These are phyloP conservation scores for Brettanomyces sp. DNA, from an alignment of 805 yeast species.

Conservation along the genomic window DNA sequence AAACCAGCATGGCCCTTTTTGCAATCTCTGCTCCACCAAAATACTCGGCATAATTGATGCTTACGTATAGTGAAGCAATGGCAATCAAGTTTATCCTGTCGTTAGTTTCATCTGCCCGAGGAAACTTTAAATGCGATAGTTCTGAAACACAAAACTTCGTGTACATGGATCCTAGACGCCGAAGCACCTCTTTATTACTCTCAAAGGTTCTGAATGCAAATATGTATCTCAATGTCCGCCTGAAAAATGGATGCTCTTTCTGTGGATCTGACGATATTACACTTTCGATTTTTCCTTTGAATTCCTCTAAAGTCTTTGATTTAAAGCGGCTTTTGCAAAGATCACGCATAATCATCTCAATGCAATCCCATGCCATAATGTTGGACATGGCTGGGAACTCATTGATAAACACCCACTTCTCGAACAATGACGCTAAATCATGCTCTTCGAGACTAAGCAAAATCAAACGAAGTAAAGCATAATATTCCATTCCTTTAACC, in stretches of 20 bases:
- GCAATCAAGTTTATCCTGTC: conserved; percentile 24
- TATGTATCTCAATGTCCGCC: conserved; percentile 8
- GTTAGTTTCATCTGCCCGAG: conserved; percentile 32
- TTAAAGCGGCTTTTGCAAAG: background rate
- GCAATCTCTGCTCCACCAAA: conserved; percentile 19
- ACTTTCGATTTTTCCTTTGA: conserved; percentile 1
- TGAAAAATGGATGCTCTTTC: conserved; percentile 1
- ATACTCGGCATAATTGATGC: conserved; percentile 5
- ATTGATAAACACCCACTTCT: conserved; percentile 1
- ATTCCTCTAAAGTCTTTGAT: conserved; percentile 4
- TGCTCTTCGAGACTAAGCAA: background rate
- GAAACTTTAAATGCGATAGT: conserved; percentile 28
- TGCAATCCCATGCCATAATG: conserved; percentile 15
- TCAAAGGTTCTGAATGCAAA: conserved; percentile 11
- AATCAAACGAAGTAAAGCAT: background rate
- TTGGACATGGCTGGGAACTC: conserved; percentile 16
- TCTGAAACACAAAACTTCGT: conserved; percentile 7
- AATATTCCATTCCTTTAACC: background rate
- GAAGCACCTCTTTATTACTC: background rate
- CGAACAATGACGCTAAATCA: background rate
- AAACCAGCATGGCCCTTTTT: conserved; percentile 28
- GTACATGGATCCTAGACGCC: conserved; percentile 2
- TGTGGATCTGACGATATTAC: conserved; percentile 2
- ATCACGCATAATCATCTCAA: conserved; percentile 5
- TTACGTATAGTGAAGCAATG: conserved; percentile 17